phyloP scores from a whole-genome alignment of 2,329 filamentous ascomycete species.

The Trichoderma endophyticum region DNA sequence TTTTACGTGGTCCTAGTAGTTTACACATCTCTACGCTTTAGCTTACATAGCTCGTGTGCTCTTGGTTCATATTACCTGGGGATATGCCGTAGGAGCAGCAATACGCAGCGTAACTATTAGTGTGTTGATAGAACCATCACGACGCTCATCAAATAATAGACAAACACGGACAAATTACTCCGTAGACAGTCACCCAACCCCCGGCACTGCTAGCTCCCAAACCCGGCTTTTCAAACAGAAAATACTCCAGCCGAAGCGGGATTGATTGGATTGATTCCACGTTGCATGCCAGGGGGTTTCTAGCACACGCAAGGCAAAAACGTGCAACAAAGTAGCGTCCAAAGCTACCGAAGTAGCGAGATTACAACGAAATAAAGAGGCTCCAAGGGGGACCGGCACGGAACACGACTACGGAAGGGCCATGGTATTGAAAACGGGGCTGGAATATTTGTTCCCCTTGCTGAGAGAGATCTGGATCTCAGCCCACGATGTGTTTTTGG shows the following conservation, averaged over 20 bases:
- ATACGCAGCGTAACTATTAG: neutral
- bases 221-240: neutral
- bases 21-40: neutral
- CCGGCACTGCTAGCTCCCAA: neutral
- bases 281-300: neutral
- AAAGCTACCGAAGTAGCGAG: slow-evolving; percentile 6
- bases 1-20: neutral
- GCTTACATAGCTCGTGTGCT: neutral
- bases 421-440: neutral
- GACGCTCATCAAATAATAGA: neutral
- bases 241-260: neutral
- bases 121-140: neutral
- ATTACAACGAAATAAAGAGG: neutral
- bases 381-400: neutral
- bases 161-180: neutral
- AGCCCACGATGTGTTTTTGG: neutral
- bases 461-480: slow-evolving; percentile 9
- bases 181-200: neutral
- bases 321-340: neutral
- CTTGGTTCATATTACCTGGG: neutral
- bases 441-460: neutral
- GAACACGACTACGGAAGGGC: neutral
- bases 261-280: neutral
- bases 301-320: neutral
- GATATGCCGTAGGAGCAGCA: neutral